A percentile compares a stretch with the other conserved stretches of the same genome.
phyloP scores from a whole-genome alignment of 108 stramenopile species.

The Cyclotella baltica region DNA sequence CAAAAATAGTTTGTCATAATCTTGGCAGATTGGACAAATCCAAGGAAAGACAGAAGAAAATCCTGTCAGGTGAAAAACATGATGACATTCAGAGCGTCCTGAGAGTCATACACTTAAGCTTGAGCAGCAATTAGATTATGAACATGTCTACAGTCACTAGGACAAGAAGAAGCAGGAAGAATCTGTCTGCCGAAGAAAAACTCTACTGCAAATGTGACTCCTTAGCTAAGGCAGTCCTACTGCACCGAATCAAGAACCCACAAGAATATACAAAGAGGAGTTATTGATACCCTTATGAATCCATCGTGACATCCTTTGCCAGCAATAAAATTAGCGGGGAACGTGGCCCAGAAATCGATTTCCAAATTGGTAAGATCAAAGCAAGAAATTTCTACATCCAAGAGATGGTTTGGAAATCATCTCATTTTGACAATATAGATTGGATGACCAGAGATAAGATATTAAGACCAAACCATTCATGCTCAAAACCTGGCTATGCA shows the following conservation, averaged over 20 bases:
- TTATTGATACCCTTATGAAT: too few species aligned
- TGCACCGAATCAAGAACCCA: too few species aligned
- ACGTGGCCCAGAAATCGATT: not conserved
- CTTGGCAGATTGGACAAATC: not conserved
- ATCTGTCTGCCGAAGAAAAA: not conserved
- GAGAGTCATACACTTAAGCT: not conserved
- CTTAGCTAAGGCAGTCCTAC: not conserved
- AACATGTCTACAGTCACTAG: slow-evolving; percentile 6
- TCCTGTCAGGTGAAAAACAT: not conserved
- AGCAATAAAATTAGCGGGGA: not conserved
- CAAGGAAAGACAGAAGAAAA: not conserved
- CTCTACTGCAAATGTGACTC: not conserved
- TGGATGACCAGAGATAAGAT: not conserved
- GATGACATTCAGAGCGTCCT: not conserved
- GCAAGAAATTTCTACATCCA: not conserved
- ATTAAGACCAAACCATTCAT: not conserved
- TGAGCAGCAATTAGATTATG: not conserved
- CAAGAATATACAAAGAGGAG: too few species aligned
- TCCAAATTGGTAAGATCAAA: not conserved
- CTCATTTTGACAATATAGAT: not conserved
- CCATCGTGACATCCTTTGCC: too few species aligned
- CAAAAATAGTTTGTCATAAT: not conserved
- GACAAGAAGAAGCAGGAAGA: not conserved
- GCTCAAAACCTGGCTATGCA: not conserved
- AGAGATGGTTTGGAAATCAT: not conserved